Conservation (phyloP, 768 basidiomycete species). For the Leccinum broughii region DNA sequence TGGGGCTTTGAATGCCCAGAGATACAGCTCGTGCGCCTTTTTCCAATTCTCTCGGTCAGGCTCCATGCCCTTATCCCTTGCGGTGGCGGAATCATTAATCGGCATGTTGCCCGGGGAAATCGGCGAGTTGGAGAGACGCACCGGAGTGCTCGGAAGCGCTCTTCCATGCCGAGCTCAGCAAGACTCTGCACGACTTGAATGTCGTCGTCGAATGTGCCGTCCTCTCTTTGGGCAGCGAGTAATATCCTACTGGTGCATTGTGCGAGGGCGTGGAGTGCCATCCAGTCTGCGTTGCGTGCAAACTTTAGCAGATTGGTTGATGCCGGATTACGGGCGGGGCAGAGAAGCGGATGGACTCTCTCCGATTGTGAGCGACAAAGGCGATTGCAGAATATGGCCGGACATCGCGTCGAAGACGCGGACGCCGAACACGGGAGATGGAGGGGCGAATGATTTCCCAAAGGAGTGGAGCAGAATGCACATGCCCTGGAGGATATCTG, state of each 20-base stretch:
- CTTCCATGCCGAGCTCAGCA: slow-evolving; percentile 78
- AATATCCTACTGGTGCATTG: slow-evolving; percentile 67
- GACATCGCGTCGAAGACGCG: slow-evolving; percentile 45
- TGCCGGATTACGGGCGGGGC: slow-evolving; percentile 72
- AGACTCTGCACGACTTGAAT: slow-evolving; percentile 58
- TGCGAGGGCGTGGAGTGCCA: slow-evolving; percentile 68
- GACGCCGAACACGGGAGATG: slow-evolving; percentile 55
- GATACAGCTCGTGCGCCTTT: slow-evolving; percentile 56
- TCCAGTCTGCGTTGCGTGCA: slow-evolving; percentile 63
- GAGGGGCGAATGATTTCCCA: slow-evolving; percentile 44
- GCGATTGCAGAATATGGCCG: slow-evolving; percentile 76
- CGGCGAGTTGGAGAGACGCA: background rate
- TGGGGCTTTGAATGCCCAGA: slow-evolving; percentile 66
- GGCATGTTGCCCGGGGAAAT: background rate
- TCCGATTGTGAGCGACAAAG: slow-evolving; percentile 70
- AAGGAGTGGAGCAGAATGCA: slow-evolving; percentile 69
- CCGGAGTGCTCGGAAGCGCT: slow-evolving; percentile 45
- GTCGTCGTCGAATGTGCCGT: slow-evolving; percentile 38
- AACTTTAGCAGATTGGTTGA: slow-evolving; percentile 59
- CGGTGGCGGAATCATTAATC: background rate
- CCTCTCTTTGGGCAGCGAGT: slow-evolving; percentile 51
- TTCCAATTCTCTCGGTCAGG: slow-evolving; percentile 71
- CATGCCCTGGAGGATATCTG: slow-evolving; percentile 64
- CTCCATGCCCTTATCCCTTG: slow-evolving; percentile 42
- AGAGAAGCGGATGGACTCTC: slow-evolving; percentile 68